phyloP scores from a whole-genome alignment of 306 rosid genomes.

The Argentina anserina region DNA sequence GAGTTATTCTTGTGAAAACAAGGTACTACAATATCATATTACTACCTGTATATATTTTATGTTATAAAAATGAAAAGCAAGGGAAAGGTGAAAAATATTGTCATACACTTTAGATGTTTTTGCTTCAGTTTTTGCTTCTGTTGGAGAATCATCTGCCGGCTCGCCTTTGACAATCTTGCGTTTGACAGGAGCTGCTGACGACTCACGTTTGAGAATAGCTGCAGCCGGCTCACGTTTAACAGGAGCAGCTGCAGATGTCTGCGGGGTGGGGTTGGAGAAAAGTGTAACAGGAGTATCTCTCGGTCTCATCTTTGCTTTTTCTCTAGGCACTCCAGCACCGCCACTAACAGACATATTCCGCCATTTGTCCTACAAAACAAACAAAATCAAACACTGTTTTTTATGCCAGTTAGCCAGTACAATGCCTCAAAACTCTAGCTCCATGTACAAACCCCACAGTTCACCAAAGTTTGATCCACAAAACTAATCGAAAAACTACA shows the following conservation, averaged over 20 bases:
- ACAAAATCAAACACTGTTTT: not conserved
- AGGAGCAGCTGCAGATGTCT: conserved; percentile 14
- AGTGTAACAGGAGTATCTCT: conserved; percentile 27
- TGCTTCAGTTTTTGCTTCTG: conserved; percentile 21
- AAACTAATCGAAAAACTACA: not conserved
- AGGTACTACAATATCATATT: not conserved
- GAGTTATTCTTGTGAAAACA: not conserved
- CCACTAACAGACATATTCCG: conserved; percentile 42
- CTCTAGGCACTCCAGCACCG: conserved; percentile 31
- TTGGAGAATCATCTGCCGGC: conserved; percentile 32
- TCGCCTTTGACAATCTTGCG: conserved; percentile 15
- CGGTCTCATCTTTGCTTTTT: conserved; percentile 29
- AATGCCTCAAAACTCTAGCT: not conserved
- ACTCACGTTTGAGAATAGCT: conserved; percentile 9
- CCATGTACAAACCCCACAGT: no score
- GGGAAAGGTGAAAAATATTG: not conserved
- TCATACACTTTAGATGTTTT: conserved; percentile 28
- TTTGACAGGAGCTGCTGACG: conserved; percentile 11
- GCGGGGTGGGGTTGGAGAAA: conserved; percentile 10
- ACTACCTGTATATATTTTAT: not conserved
- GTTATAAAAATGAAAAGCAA: not conserved
- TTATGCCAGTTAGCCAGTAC: not conserved
- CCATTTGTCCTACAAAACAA: conserved; percentile 40
- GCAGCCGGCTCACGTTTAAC: not conserved
- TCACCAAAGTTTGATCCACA: no score